Base-by-base conservation (phyloP, 1,284 basidiomycete species). In the Boletus smithii region DNA sequence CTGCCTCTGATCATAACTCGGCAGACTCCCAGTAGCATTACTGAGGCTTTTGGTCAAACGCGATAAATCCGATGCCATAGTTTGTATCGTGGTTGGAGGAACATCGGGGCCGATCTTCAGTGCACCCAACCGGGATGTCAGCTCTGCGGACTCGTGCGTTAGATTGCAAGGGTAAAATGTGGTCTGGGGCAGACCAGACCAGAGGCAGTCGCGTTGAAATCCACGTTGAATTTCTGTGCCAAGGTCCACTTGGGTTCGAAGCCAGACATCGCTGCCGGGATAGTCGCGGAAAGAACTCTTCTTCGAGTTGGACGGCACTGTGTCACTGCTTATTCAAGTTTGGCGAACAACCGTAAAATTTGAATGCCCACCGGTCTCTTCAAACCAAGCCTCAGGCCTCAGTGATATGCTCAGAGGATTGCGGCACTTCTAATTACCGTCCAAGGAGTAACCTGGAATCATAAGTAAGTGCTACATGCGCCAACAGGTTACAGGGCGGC, bases 1-100 rank as follows among this genome's bases (percentile, higher is more conserved):
- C 55, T 80, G 80, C 49, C 82, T 73, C 59, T 86, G 86, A 63
- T 89, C 87, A 60, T 88, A 90, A 33, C 76, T 70, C 5, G 88
- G 85, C 32, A 91, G 67, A 48, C 73, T 79, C 3, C 74, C 71
- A 7, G 77, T 79, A 6, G 81, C 83, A 58, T 81, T 83, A 1
- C 74, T 70, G 16, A 89, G 71, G 17, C 69, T 71, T 56, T 82
- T 86, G 32, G 77, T 72, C 40, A 87, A 64, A 50, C 74, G 75
- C 5, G 78, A 74, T 24, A 81, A 61, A 38, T 75, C 73, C 17
- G 65, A 51, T 5, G 74, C 64, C 17, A 79, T 48, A 18, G 60
- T 61, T 40, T 73, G 70, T 8, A 79, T 37, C n/a, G 47, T 48
- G 18, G 65, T 66, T 17, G 48, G 27, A 29, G 53, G 16, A 11